Base-by-base conservation (phyloP, 495 filamentous ascomycete genomes). In the Terfezia claveryi region DNA sequence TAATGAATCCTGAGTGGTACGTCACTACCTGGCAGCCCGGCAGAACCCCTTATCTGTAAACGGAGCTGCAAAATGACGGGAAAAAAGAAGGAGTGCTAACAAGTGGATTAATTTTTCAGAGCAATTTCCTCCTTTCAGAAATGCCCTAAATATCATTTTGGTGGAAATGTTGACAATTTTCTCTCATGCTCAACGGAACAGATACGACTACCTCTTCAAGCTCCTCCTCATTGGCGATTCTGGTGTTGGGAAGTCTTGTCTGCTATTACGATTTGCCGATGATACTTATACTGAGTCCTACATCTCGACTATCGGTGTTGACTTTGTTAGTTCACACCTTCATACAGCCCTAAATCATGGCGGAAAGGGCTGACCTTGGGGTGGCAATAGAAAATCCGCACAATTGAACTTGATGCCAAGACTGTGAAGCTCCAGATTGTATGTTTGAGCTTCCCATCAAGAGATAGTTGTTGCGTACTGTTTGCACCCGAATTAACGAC, bases 201-300 rank as follows among this genome's bases (percentile, higher is more conserved):
- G 91, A 93, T 98, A 96, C 80, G 91, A 98, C 68, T 98, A 96
- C 69, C 87, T 98, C 64, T 98, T 98, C 79, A 98, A 98, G 79
- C 87, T 98, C 56, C 88, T 98, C 68, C 85, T 98, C 73, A 98
- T 98, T 78, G 91, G 91, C 72, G 91, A 98, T 69, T 96, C 91
- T 65, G 91, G 91, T 75, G 92, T 96, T 61, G 91, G 91, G 80
- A 98, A 98, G 83, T 96, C 92, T 65, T 96, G 92, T 72, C 70
- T 96, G 73, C 77, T 98, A 57, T 75, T 98, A 62, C 87, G 91
- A 70, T 98, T 98, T 64, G 91, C 92, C 63, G 91, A 98, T 70
- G 91, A 98, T 67, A 96, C 92, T 67, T 98, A 96, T 74, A 98
- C 91, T n/a, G 92, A 96, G 73, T 92, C 85, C 69, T 98, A 96